A percentile compares a stretch with the other conserved stretches of the same genome.
phyloP scores from a whole-genome alignment of 1,284 basidiomycete genomes.

The Butyriboletus appendiculatus region DNA sequence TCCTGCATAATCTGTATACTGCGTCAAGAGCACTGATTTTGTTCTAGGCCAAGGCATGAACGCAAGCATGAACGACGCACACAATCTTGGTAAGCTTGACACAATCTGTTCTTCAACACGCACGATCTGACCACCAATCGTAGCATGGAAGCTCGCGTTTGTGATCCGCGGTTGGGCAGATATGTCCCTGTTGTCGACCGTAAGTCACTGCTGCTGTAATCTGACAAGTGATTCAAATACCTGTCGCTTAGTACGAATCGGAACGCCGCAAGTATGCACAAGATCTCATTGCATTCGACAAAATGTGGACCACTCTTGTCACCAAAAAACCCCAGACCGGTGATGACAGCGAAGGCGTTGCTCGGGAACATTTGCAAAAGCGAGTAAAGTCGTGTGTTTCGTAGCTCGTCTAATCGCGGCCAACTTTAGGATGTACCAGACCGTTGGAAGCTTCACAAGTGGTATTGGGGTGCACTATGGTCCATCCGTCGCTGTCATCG shows the following conservation, averaged over 20 bases:
- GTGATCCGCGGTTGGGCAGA: slow-evolving; percentile 59
- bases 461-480: slow-evolving; percentile 67
- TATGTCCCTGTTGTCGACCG: slow-evolving; percentile 55
- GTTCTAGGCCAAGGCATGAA: slow-evolving; percentile 70
- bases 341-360: slow-evolving; percentile 40
- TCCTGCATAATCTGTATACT: background rate
- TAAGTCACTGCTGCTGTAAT: slow-evolving; percentile 17
- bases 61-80: slow-evolving; percentile 55
- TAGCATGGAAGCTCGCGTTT: slow-evolving; percentile 59
- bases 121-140: background rate
- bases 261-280: slow-evolving; percentile 49
- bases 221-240: background rate
- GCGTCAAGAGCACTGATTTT: background rate
- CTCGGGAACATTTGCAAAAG: slow-evolving; percentile 43
- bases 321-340: slow-evolving; percentile 41
- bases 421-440: slow-evolving; percentile 51
- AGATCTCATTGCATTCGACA: slow-evolving; percentile 55
- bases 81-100: slow-evolving; percentile 37
- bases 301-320: slow-evolving; percentile 48
- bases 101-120: background rate
- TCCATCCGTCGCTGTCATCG: slow-evolving; percentile 49
- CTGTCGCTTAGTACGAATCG: slow-evolving; percentile 38
- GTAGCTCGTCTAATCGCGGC: slow-evolving; percentile 42
- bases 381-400: slow-evolving; percentile 42
- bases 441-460: slow-evolving; percentile 58